Base-by-base conservation (phyloP, 129 eudicot genomes). In the Helianthus tuberosus region DNA sequence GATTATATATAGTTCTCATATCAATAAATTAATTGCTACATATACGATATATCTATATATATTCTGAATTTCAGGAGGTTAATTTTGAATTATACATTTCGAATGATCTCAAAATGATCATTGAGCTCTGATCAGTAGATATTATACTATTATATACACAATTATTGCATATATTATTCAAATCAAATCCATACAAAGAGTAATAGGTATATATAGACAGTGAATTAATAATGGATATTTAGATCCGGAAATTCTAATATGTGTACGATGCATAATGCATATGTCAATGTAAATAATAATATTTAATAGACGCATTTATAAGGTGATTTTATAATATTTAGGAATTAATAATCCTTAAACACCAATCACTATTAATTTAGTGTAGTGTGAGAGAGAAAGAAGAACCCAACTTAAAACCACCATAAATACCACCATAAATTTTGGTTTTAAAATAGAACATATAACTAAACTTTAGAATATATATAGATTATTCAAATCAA, bases 81-180 rank as follows among this genome's bases (percentile, higher is more conserved):
- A 10, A 47, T 16, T 27, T 53, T 47, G 49, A 49, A 47, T 69
- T n/a, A 43, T 50, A 29, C 68, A 67, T 76, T 76, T 76, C 60
- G 17, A 66, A 64, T 63, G 64, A 49, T 63, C 78, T 43, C 43
- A 53, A 61, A 61, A 10, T 61, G 13, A 73, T 60, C 39, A 41
- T 41, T 41, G 46, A 73, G 61, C 58, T 35, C 27, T 36, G 64
- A 74, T 62, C 39, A 50, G 78, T 39, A 39, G 6, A 39, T 39
- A 48, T 10, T 50, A 47, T 12, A 60, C 44, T 32, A 15, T 13
- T 27, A 60, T 16, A 6, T 1, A 48, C n/a, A 11, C 53, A 48
- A 48, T 51, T 51, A 15, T 13, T n/a, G 57, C 57, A 3, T 51
- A 51, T 51, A 51, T 51, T 1, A 62, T 35, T 62, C 11, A 38